Evolutionary conservation across 306 rosid genomes (phyloP), one percentile per base, ranked within the genome.

Genomic region (Castanea mollissima): DNA sequence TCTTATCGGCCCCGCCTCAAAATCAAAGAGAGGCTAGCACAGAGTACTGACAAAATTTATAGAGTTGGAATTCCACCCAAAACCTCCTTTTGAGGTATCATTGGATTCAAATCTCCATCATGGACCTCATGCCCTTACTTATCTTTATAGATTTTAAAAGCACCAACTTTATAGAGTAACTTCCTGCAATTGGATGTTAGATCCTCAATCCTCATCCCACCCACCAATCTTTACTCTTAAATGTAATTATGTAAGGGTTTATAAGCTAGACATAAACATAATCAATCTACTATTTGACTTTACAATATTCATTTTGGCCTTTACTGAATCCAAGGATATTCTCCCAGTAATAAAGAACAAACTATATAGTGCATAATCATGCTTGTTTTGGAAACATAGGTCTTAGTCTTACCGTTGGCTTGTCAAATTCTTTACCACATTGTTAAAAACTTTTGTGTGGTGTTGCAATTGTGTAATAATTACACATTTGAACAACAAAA

Each of bases 21-120:
- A 74, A 75, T 69, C 55, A 78, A 27, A 71, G 23, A 76, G 55
- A 46, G 41, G 63, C 58, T 29, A 7, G 21, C 29, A 78, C 55
- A 74, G 27, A 65, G 46, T 5, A 20, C 44, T 68, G 85, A 87
- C 88, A 87, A 86, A 81, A 49, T 73, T 73, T 19, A 77, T 79
- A 8, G 90, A 85, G 82, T 83, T 88, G 97, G 91, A 90, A 75
- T 87, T 86, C 88, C 97, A 92, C 92, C 76, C 34, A 78, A 69
- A 4, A 49, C 35, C 75, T 55, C 19, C 76, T 78, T 78, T 74
- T 57, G 19, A 31, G 79, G 54, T 49, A 25, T 29, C 38, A 60
- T 76, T 38, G 3, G 34, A 35, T 60, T 76, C 77, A 71, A 76
- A 64, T 55, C 8, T 13, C 55, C 31, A 10, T 67, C 72, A 67